Evolutionary conservation across 1,284 basidiomycete species (phyloP), one percentile per base, ranked within the genome.

Genomic region (Thecaphora thlaspeos): DNA sequence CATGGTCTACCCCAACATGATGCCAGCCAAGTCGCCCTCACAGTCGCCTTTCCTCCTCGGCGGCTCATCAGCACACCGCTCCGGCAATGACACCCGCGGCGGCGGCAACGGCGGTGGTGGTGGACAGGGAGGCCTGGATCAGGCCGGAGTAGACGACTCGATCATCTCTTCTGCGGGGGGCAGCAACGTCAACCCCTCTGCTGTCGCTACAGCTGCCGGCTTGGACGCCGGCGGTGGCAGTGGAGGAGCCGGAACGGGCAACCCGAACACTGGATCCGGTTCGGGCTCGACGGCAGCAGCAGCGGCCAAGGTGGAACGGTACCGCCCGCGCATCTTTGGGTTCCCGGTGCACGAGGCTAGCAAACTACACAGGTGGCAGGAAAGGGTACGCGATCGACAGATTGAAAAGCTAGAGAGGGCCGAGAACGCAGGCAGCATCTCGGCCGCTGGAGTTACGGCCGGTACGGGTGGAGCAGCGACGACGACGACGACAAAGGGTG

Each of bases 71-170:
- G 52, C 55, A 23, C 61, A 61, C 32, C 46, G 59, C 21, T 38
- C 49, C 41, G 42, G 34, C 15, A 30, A 26, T 14, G 37, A 38
- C 17, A 18, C 34, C 19, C 58, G 53, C 23, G 42, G 41, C 15
- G 67, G 74, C 10, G 78, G 76, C 7, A 69, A 57, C 21, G 61
- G 78, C 34, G 46, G 17, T 28, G 26, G 10, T 14, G 41, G n/a
- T n/a, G 36, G 51, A 19, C 23, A 51, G 54, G 36, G 89, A 86
- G 3, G 90, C 90, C 21, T 74, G 89, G 65, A 94, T 90, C 80
- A 89, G 24, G 62, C 54, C 3, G 58, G 60, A 38, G 62, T 58
- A 4, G 61, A 64, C 28, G 58, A 62, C 23, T 66, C 62, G 12
- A 62, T 61, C 57, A 46, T 65, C 45, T 65, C 61, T 5, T 26